Percentiles rank a stretch among this genome's conserved stretches.
These are phyloP conservation scores for Drechslerella coelobrocha DNA, from an alignment of 2,329 filamentous ascomycete species.

Conservation along the genomic window DNA sequence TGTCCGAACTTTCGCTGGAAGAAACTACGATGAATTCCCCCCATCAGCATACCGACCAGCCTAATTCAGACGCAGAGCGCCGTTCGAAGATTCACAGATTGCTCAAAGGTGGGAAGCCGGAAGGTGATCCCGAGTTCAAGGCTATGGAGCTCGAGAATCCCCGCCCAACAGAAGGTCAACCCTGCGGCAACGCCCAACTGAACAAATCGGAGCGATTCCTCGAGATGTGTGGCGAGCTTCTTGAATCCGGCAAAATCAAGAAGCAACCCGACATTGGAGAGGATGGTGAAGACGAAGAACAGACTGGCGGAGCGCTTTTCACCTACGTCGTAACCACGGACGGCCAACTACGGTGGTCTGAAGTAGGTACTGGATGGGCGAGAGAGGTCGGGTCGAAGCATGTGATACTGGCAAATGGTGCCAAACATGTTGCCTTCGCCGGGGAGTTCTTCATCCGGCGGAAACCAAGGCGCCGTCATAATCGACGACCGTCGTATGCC, in stretches of 20 bases:
- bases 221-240: slow-evolving; percentile 48
- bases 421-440: slow-evolving; percentile 44
- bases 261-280: slow-evolving; percentile 33
- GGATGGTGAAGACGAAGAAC: slow-evolving; percentile 40
- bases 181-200: slow-evolving; percentile 32
- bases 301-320: slow-evolving; percentile 38
- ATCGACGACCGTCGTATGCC: slow-evolving; percentile 34
- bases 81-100: slow-evolving; percentile 35
- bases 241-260: slow-evolving; percentile 36
- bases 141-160: slow-evolving; percentile 49
- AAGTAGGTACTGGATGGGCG: slow-evolving; percentile 41
- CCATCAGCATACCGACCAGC: not conserved
- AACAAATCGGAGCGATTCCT: slow-evolving; percentile 41
- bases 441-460: slow-evolving; percentile 49
- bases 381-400: slow-evolving; percentile 46
- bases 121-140: slow-evolving; percentile 41
- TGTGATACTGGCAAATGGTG: slow-evolving; percentile 43
- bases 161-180: slow-evolving; percentile 31
- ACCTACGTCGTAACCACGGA: slow-evolving; percentile 47
- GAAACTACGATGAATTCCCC: slow-evolving; percentile 18
- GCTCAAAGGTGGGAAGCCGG: slow-evolving; percentile 35
- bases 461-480: slow-evolving; percentile 31
- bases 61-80: slow-evolving; percentile 19
- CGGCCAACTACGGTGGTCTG: slow-evolving; percentile 47
- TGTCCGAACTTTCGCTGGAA: slow-evolving; percentile 21